A percentile compares a stretch with the other conserved stretches of the same genome.
phyloP scores from a whole-genome alignment of 176 grass and related monocot species.

The Tillandsia leiboldiana region DNA sequence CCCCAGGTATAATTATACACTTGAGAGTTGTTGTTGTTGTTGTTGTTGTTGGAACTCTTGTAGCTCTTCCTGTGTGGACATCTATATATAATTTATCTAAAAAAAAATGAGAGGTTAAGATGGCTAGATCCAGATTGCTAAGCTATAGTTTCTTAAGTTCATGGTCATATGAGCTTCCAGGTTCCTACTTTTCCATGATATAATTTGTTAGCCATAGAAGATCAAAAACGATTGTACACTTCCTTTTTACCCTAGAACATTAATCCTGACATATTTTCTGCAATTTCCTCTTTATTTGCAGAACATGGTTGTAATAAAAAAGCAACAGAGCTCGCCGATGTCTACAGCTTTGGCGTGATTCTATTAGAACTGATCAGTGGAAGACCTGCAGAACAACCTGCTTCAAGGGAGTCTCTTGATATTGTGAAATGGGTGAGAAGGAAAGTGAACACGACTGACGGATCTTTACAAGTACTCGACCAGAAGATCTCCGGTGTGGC shows the following conservation, averaged over 20 bases:
- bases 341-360: constrained; percentile 72
- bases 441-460: constrained; percentile 41
- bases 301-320: constrained; percentile 43
- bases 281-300: constrained; percentile 18
- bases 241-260: background rate
- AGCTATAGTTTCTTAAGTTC: too few relatives aligned
- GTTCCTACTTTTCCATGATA: too few relatives aligned
- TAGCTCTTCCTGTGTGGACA: background rate
- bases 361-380: constrained; percentile 66
- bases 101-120: too few relatives aligned
- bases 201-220: background rate
- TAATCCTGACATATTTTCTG: background rate
- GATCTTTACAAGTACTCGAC: constrained; percentile 40
- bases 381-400: constrained; percentile 44
- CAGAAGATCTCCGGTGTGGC: constrained; percentile 22
- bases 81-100: too few relatives aligned
- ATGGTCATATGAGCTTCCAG: too few relatives aligned
- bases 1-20: constrained; percentile 39
- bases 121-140: too few relatives aligned
- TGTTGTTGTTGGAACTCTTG: background rate
- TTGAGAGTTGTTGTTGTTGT: background rate
- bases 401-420: constrained; percentile 31
- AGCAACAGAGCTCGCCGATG: constrained; percentile 54
- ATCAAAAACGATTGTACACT: background rate
- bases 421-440: constrained; percentile 58